phyloP scores from a whole-genome alignment of 176 grass and related monocot genomes.

The Avena eriantha region DNA sequence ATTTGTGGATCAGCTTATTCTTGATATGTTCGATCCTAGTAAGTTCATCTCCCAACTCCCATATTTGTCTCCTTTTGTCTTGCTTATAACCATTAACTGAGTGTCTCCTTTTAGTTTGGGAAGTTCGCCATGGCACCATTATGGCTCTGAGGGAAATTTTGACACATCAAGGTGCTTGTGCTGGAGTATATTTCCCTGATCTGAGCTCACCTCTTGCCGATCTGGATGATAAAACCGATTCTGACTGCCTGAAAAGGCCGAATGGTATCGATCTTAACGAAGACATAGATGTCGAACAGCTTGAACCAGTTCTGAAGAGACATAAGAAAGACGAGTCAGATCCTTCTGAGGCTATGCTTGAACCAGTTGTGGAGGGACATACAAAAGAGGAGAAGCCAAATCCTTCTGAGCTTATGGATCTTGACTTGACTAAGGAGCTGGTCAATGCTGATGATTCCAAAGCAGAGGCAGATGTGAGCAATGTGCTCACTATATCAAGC shows the following conservation, averaged over 20 bases:
- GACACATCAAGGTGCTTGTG: conserved; percentile 94
- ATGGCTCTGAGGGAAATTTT: conserved; percentile 99
- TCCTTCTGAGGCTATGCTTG: conserved; percentile 43
- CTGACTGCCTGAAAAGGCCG: conserved; percentile 53
- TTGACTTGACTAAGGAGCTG: conserved; percentile 51
- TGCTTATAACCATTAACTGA: conserved; percentile 39
- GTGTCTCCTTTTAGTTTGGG: conserved; percentile 76
- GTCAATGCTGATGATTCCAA: conserved; percentile 47
- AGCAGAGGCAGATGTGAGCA: conserved; percentile 47
- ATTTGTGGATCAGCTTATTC: conserved; percentile 96
- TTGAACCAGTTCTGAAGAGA: conserved; percentile 74
- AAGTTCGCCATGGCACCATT: conserved; percentile 93
- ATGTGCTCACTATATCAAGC: conserved; percentile 35
- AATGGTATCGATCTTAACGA: conserved; percentile 86
- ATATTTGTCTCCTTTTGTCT: conserved; percentile 33
- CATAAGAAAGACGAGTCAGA: conserved; percentile 52
- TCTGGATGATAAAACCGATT: conserved; percentile 67
- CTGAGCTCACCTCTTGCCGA: conserved; percentile 52
- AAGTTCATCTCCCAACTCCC: conserved; percentile 33
- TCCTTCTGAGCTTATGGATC: conserved; percentile 30
- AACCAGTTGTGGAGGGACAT: conserved; percentile 67
- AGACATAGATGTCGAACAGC: conserved; percentile 52
- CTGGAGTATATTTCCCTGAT: conserved; percentile 91
- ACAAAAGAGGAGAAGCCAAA: conserved; percentile 45
- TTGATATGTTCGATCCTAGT: conserved; percentile 98